These are phyloP conservation scores for Cantharellus cinnabarinus DNA, from an alignment of 768 basidiomycete species.

Conservation along the genomic window DNA sequence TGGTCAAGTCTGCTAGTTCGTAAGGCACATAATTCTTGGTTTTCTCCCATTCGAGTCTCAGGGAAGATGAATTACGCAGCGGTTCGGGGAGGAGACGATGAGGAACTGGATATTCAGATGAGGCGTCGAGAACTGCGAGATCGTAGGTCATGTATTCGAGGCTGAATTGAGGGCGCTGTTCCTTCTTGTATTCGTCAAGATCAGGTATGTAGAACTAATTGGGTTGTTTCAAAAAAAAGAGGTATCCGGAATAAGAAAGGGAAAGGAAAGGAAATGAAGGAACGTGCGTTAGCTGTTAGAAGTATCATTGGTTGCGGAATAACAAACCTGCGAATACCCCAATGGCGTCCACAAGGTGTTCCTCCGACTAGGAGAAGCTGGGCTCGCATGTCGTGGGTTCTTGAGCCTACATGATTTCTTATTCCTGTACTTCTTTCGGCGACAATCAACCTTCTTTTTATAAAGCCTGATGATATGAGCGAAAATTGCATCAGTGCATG, in stretches of 20 bases:
- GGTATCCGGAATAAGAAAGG: background rate
- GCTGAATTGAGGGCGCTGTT: slow-evolving; percentile 36
- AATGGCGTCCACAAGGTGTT: slow-evolving; percentile 55
- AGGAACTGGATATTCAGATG: slow-evolving; percentile 31
- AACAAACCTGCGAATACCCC: slow-evolving; percentile 62
- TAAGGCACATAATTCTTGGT: slow-evolving; percentile 40
- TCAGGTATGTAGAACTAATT: slow-evolving; percentile 46
- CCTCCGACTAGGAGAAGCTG: slow-evolving; percentile 43
- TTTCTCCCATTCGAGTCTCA: background rate
- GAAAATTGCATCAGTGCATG: background rate
- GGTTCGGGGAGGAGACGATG: slow-evolving; percentile 30
- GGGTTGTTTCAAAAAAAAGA: slow-evolving; percentile 1
- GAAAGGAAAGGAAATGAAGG: slow-evolving; percentile 37
- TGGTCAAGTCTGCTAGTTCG: slow-evolving; percentile 54
- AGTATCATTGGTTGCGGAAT: background rate
- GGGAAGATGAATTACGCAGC: slow-evolving; percentile 15
- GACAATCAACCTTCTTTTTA: slow-evolving; percentile 19
- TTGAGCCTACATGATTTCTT: slow-evolving; percentile 42
- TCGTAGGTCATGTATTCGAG: slow-evolving; percentile 62
- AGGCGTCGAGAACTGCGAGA: slow-evolving; percentile 23
- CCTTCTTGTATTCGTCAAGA: slow-evolving; percentile 28
- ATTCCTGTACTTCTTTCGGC: slow-evolving; percentile 29
- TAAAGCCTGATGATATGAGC: background rate
- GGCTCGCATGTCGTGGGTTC: slow-evolving; percentile 39
- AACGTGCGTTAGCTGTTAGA: background rate